Conservation (phyloP, 1,284 basidiomycete genomes). For the Cerioporus squamosus region DNA sequence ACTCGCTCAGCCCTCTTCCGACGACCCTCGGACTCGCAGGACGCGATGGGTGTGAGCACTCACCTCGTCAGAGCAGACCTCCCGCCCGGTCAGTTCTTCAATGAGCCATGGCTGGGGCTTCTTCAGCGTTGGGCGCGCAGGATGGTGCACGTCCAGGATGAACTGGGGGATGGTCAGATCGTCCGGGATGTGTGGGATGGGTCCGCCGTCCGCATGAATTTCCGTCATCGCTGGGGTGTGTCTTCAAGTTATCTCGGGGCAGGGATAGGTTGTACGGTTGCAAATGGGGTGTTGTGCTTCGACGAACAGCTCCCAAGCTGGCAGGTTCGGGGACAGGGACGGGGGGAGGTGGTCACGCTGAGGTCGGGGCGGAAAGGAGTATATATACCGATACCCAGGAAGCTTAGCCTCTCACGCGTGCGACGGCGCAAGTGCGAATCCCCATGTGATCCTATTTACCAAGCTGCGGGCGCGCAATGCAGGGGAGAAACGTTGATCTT, state of each 20-base stretch:
- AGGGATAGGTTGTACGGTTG: no score
- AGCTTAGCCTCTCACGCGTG: no score
- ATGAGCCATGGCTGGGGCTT: slow-evolving; percentile 53
- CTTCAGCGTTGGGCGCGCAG: slow-evolving; percentile 46
- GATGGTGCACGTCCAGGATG: slow-evolving; percentile 58
- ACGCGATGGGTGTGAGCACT: no score
- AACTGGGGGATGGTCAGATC: slow-evolving; percentile 75
- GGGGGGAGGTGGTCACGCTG: not conserved
- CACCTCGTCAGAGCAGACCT: slow-evolving; percentile 56
- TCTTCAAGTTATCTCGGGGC: no score
- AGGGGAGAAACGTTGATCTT: no score
- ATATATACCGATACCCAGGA: not conserved
- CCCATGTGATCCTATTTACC: not conserved
- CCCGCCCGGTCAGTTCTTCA: slow-evolving; percentile 60
- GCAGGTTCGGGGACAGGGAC: not conserved
- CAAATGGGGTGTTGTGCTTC: no score
- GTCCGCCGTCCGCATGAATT: slow-evolving; percentile 43
- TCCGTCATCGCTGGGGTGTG: slow-evolving; percentile 35
- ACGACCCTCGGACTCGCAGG: not conserved
- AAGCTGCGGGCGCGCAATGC: no score
- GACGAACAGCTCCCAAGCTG: no score
- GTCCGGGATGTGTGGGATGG: slow-evolving; percentile 63
- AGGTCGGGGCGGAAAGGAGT: not conserved
- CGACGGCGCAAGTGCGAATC: not conserved
- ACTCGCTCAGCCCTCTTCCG: not conserved